phyloP scores from a whole-genome alignment of 441 rosid genomes.

The Lagerstroemia fauriei region DNA sequence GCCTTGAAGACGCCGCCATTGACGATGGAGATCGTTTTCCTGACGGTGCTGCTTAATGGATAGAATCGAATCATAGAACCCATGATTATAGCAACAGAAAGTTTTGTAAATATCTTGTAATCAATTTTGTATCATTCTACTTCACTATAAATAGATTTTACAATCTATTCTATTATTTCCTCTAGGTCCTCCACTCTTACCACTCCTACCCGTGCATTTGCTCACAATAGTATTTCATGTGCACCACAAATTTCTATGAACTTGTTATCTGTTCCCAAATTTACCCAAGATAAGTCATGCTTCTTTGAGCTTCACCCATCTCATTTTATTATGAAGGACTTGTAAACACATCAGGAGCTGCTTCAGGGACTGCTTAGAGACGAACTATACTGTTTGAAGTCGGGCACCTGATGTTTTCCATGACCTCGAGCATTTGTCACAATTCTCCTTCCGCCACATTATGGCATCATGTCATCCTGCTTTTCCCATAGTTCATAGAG shows the following conservation, averaged over 20 bases:
- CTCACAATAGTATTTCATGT: not conserved
- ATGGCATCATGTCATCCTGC: not conserved
- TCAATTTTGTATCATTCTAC: too few relatives aligned
- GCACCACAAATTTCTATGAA: not conserved
- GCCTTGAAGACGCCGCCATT: not conserved
- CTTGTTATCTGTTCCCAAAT: not conserved
- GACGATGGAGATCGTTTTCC: not conserved
- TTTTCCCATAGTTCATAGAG: not conserved
- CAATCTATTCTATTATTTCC: too few relatives aligned
- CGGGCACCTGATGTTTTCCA: too few relatives aligned
- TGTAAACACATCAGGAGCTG: not conserved
- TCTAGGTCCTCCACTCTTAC: too few relatives aligned
- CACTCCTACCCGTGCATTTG: not conserved
- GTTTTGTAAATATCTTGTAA: too few relatives aligned
- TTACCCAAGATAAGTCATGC: not conserved
- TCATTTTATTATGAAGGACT: not conserved
- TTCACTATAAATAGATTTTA: too few relatives aligned
- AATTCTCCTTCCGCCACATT: not conserved
- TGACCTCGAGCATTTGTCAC: not conserved
- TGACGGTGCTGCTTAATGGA: not conserved
- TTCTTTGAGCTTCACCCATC: slow-evolving; percentile 5
- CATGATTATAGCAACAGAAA: too few relatives aligned
- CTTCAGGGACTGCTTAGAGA: not conserved
- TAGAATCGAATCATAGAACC: too few relatives aligned
- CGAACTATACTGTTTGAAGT: not conserved